Evolutionary conservation across 2,329 filamentous ascomycete genomes (phyloP), one percentile per base, ranked within the genome.

Genomic region (Talaromyces sp.): DNA sequence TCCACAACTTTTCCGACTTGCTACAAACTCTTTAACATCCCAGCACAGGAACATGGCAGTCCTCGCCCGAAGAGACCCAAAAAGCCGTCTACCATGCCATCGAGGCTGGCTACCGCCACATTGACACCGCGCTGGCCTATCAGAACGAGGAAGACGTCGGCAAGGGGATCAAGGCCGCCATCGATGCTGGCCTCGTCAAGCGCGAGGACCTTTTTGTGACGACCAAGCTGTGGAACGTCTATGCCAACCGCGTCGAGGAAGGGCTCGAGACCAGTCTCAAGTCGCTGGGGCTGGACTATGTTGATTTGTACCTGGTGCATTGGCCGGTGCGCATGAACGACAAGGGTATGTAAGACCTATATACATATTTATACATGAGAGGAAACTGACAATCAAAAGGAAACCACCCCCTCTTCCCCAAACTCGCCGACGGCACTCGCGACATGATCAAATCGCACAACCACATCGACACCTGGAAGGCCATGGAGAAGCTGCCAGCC

Each of bases 301-400:
- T 90, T 59, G 87, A 90, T 70, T 78, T 90, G 13, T 89, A 84
- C 71, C 78, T 90, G 60, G 89, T 91, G 71, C 87, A 89, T 74
- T 90, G 82, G 81, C 84, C 84, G 0, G 77, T 80, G 14, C 75
- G 83, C 0, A 58, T 85, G 83, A 69, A 78, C 77, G 56, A 74
- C 77, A 35, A 77, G 79, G 26, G 73, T 76, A 38, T 71, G 77
- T 6, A 10, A 65, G 73, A 1, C 78, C 73, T 21, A 69, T 78
- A 35, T 73, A 76, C 50, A 80, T 82, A 65, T 80, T 77, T 60
- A 72, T 11, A 46, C 7, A 21, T 10, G 21, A 46, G 19, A 46
- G 6, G 13, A 24, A 46, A 81, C 27, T 80, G 82, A 38, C 21
- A 21, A n/a, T 7, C 7, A 29, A 19, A 69, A 46, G 53, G 75